Base-by-base conservation (phyloP, 2,329 filamentous ascomycete genomes). In the Alternaria ventricosa region DNA sequence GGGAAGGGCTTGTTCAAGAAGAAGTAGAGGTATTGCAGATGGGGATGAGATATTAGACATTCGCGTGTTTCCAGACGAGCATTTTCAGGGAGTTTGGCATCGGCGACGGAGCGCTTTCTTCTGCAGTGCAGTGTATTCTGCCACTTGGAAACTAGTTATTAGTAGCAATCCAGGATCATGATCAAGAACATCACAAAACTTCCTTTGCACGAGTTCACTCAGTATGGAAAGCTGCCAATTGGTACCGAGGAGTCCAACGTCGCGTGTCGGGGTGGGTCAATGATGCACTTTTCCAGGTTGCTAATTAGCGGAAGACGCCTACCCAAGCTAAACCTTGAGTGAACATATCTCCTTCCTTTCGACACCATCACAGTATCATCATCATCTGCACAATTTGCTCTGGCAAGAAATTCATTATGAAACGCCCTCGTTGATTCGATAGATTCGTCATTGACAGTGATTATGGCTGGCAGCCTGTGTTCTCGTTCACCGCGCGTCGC, bases 1-100 rank as follows among this genome's bases (percentile, higher is more conserved):
- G 71, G 73, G 7, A 79, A 78, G 59, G 74, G 75, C 5, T 50
- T 80, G 30, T 80, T 79, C 50, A 79, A 79, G 71, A 70, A 67
- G 64, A 73, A 71, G 63, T 72, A 69, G 50, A 25, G 6, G 7
- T 11, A 13, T 43, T 23, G 12, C 25, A 36, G 25, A n/a, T 18
- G 25, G 20, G 11, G 30, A 25, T 36, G n/a, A 15, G 11, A 20
- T 46, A 20, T 49, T 20, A 27, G 20, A 22, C 30, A 23, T 28
- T 50, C 45, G 23, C 49, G 20, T 43, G 23, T 27, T 30, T 44
- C 43, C 33, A 43, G n/a, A 36, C 23, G 46, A 53, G 56, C 56
- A 58, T 58, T 53, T 58, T 22, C 46, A n/a, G 33, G 56, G 56
- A 51, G 56, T 58, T 56, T 33, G 20, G 27, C 23, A 44, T 41